phyloP scores from a whole-genome alignment of 1,284 basidiomycete species.

The Mycosarcoma mackinlayi region DNA sequence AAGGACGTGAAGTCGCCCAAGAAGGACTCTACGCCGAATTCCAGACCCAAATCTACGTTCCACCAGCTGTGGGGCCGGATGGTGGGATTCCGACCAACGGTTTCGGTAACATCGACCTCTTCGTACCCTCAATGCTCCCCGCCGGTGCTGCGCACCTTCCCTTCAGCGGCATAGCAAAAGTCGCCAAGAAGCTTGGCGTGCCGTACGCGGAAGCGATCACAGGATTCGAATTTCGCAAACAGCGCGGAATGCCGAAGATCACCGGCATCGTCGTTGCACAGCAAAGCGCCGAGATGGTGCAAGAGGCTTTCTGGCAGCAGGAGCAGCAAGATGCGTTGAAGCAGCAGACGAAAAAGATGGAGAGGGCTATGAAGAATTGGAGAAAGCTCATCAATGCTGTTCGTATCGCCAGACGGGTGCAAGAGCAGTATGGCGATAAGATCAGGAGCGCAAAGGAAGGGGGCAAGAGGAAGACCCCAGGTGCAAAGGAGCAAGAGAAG shows the following conservation, averaged over 20 bases:
- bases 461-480: background rate
- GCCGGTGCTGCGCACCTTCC: conserved; percentile 86
- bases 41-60: conserved; percentile 88
- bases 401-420: conserved; percentile 82
- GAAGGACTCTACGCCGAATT: conserved; percentile 82
- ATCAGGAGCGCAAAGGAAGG: conserved; percentile 9
- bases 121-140: conserved; percentile 94
- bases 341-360: conserved; percentile 77
- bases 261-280: conserved; percentile 87
- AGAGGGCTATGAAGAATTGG: conserved; percentile 89
- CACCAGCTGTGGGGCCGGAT: conserved; percentile 79
- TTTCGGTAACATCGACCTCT: conserved; percentile 97
- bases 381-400: conserved; percentile 85
- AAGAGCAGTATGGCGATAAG: conserved; percentile 76
- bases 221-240: conserved; percentile 95
- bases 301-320: conserved; percentile 88
- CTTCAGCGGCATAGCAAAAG: conserved; percentile 74
- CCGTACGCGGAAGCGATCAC: conserved; percentile 93
- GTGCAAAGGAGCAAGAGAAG: conserved; percentile 1
- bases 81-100: conserved; percentile 92
- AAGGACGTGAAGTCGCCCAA: conserved; percentile 69
- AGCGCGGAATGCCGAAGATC: conserved; percentile 84
- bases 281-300: conserved; percentile 80
- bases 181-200: conserved; percentile 85
- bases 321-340: conserved; percentile 82